Evolutionary conservation across 805 yeast genomes (phyloP), one percentile per base, ranked within the genome.

Genomic region (Wickerhamomyces xylosicus): DNA sequence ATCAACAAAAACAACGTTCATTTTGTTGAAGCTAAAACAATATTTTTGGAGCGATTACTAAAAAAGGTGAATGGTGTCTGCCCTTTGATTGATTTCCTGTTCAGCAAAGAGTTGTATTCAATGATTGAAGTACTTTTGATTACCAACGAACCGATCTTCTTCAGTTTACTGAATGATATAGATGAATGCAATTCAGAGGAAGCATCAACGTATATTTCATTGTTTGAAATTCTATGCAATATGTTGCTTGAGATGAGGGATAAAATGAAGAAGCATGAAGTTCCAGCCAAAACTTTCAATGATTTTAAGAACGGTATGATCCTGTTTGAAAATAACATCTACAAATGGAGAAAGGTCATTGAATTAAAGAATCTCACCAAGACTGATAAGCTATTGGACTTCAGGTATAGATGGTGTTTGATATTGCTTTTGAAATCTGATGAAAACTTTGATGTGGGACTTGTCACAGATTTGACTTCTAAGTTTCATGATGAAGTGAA

Each of bases 341-440:
- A 55, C 3, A 61, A 66, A 33, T 81, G 89, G 89, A 41, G 54
- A 2, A 39, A 45, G 1, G 36, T 33, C 20, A 56, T 45, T 8
- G 41, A 45, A 2, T 17, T 37, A 10, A 22, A 36, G 4, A 34
- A 43, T 27, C 41, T 48, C 44, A 31, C 48, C 13, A 18, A 35
- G 10, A 31, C 39, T 1, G 19, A 29, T 0, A 21, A 6, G 25
- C 6, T 10, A 7, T 14, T 48, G 3, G 21, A 31, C 37, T 47
- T 68, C 9, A 57, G 78, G 18, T 62, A 59, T 34, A 51, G 55
- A 6, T 80, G 86, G 86, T 58, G 67, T 0, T 52, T 62, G 13
- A 56, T 74, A 8, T 56, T 70, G 17, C 67, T 55, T 37, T 45
- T 62, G 1, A 81, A 77, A 47, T 60, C 57, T 21, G 56, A 59